Conservation (phyloP, 768 basidiomycete species). For the Russula lepida region DNA sequence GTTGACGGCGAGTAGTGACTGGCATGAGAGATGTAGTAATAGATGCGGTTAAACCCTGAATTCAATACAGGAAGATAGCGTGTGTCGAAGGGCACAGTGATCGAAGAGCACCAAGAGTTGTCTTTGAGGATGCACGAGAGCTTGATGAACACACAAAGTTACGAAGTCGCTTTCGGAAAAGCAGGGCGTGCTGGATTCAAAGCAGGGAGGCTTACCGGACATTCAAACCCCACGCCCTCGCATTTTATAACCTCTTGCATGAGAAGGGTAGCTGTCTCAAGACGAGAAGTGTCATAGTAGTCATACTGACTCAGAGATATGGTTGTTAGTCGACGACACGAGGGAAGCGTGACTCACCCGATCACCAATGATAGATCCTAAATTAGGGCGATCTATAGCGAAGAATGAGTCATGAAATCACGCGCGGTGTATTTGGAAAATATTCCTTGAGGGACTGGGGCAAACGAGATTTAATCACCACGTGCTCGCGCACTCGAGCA, state of each 20-base stretch:
- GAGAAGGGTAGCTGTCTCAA: background rate
- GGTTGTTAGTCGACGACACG: background rate
- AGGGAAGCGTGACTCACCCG: background rate
- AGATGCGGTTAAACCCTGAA: background rate
- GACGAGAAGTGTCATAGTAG: constrained; percentile 4
- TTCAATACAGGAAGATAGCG: background rate
- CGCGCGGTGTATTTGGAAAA: no score
- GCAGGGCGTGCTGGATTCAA: background rate
- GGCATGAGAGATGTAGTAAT: constrained; percentile 1
- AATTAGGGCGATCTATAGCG: no score
- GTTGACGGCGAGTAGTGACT: constrained; percentile 11
- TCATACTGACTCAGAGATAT: constrained; percentile 6
- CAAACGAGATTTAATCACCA: no score
- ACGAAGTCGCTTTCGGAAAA: background rate
- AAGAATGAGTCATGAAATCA: no score
- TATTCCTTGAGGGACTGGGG: no score
- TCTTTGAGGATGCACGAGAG: no score
- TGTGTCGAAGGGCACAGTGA: background rate
- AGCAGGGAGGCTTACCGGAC: background rate
- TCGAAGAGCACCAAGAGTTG: no score
- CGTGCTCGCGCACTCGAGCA: no score
- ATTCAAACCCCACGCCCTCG: background rate
- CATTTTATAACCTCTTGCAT: constrained; percentile 1
- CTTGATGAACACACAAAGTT: background rate
- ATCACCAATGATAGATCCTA: background rate